phyloP scores from a whole-genome alignment of 371 early-diverging fungal genomes.

The Catenaria anguillulae region DNA sequence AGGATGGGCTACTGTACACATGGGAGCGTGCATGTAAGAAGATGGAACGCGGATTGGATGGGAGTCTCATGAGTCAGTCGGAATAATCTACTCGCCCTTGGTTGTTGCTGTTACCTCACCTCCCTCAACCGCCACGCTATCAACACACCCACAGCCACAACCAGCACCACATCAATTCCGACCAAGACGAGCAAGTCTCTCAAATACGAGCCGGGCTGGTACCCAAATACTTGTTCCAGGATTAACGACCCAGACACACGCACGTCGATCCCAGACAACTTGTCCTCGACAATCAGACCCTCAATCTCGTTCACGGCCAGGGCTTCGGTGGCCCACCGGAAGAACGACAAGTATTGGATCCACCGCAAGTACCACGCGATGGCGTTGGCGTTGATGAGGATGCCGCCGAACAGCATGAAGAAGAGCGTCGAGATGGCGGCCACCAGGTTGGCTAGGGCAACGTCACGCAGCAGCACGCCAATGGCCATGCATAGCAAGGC shows the following conservation, averaged over 20 bases:
- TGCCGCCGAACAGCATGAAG: slow-evolving; percentile 33
- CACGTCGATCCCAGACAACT: slow-evolving; percentile 18
- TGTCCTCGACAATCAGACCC: slow-evolving; percentile 19
- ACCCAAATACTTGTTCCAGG: background rate
- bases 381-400: slow-evolving; percentile 24
- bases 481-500: slow-evolving; percentile 20
- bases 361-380: slow-evolving; percentile 22
- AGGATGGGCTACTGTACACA: too few species aligned
- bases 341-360: slow-evolving; percentile 28
- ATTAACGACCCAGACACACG: slow-evolving; percentile 4
- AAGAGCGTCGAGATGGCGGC: slow-evolving; percentile 29
- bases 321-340: slow-evolving; percentile 30
- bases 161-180: background rate
- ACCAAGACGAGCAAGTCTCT: background rate
- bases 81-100: too few species aligned
- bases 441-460: slow-evolving; percentile 24
- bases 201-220: background rate
- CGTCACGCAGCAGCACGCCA: slow-evolving; percentile 19
- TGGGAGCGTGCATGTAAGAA: too few species aligned
- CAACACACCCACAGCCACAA: background rate
- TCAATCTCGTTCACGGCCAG: slow-evolving; percentile 28
- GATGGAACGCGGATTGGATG: too few species aligned
- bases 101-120: background rate
- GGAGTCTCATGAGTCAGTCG: too few species aligned
- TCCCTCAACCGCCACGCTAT: background rate